Evolutionary conservation across 106 monocot species (phyloP), one percentile per base, ranked within the genome.

Genomic region (Dioscorea zingiberensis): DNA sequence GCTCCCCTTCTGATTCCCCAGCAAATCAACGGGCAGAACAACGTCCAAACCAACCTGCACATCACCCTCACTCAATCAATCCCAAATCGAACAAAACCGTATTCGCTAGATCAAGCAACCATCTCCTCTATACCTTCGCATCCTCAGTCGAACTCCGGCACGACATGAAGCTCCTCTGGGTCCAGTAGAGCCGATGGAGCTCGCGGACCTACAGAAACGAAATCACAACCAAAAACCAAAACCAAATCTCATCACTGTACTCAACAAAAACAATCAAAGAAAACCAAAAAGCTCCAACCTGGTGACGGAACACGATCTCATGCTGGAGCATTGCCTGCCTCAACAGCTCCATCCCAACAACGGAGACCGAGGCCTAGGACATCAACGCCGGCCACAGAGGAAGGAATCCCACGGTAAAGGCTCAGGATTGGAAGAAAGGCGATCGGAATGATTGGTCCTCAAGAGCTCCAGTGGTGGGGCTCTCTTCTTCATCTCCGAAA

Each of bases 151-250:
- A 18, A 25, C 7, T 48, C 44, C 71, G 38, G 17, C 67, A 73
- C 44, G 71, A 60, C 86, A 83, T 80, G 66, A 83, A 28, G n/a
- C 68, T 83, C 63, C 76, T 89, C 72, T 90, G 91, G 18, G 78
- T 81, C 91, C 86, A 84, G 71, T 87, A 91, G 26, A 91, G 63
- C 4, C 83, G 80, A 78, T 91, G 87, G 7, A 87, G 91, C 62
- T 91, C 91, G 7, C 70, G 63, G 8, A 91, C 75, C 91, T 91
- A 38, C 38, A 38, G 10, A 38, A 38, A 38, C 38, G 63, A 44
- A 75, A 8, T 47, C 32, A 63, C 45, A 44, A 44, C 38, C 27
- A 44, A 63, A 51, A 25, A 24, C 21, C 22, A 58, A 59, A 55
- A 27, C 38, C 38, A 13, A 44, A 27, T 10, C 38, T 47, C 62